A percentile compares a stretch with the other conserved stretches of the same genome.
Evolutionary conservation across 2,329 filamentous ascomycete species (phyloP).

Genomic region (Annulohypoxylon truncatum): DNA sequence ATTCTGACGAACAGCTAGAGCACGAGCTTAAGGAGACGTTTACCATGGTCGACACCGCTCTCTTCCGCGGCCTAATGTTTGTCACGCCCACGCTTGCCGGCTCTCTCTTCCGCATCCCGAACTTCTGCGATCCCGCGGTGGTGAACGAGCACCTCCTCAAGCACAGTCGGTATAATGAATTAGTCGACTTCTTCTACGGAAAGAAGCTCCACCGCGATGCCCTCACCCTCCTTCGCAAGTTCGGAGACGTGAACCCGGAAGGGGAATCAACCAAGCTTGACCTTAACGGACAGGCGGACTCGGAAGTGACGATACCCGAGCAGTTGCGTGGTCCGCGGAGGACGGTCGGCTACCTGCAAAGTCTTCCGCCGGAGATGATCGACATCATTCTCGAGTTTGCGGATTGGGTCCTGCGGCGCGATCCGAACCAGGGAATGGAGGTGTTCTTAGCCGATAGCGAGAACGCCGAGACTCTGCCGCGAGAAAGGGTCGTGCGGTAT

Average conservation of each 20-base stretch:
- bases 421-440: conserved; percentile 85
- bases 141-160: conserved; percentile 94
- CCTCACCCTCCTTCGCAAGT: conserved; percentile 82
- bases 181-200: conserved; percentile 97
- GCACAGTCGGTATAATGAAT: conserved; percentile 87
- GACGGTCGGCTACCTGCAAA: conserved; percentile 91
- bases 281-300: conserved; percentile 43
- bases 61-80: conserved; percentile 97
- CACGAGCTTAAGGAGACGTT: conserved; percentile 80
- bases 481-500: conserved; percentile 80
- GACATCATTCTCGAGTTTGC: conserved; percentile 93
- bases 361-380: conserved; percentile 85
- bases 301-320: conserved; percentile 49
- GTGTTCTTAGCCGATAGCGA: conserved; percentile 93
- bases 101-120: conserved; percentile 92
- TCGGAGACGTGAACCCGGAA: conserved; percentile 65
- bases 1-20: conserved; percentile 72
- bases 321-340: conserved; percentile 81
- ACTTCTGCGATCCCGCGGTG: conserved; percentile 96
- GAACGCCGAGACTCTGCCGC: conserved; percentile 89
- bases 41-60: conserved; percentile 87
- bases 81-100: conserved; percentile 85
- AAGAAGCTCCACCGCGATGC: conserved; percentile 93
- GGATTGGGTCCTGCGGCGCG: conserved; percentile 82
- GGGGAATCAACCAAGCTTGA: conserved; percentile 55